Evolutionary conservation across 2,329 filamentous ascomycete species (phyloP), one percentile per base, ranked within the genome.

Genomic region (Lachnellula subtilissima): DNA sequence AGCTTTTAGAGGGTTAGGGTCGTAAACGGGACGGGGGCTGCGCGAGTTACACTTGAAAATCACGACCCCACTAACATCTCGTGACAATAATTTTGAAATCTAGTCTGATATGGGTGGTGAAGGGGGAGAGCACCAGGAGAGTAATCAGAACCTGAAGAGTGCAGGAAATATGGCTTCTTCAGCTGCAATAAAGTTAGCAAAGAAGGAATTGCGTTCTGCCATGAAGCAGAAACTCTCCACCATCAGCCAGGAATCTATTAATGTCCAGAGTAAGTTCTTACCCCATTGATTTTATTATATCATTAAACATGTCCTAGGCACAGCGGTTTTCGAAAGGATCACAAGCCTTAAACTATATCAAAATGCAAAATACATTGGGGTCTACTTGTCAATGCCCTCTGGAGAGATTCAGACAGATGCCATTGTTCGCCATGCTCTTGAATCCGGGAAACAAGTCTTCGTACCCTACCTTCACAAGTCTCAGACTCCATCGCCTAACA

Each of bases 331-430:
- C 62, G 79, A 83, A 53, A 76, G 80, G 6, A 74, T 97, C 39
- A 76, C 86, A 46, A 76, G 79, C 11, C 82, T 92, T 65, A 79
- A 82, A 50, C 87, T 91, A 53, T 99, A 96, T 70, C 76, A 83
- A 61, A 78, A 86, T 53, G 92, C 94, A 43, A 80, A 78, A 58
- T 81, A 84, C 52, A 83, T 99, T 67, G 91, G 89, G 64, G 80
- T 99, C 55, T 99, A 96, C 70, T 78, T 99, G 15, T 94, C 93
- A 11, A 99, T 99, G 94, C 91, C 92, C 0, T 76, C 78, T 9
- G 88, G 86, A 23, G 94, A 99, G 74, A 82, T 96, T 25, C 89
- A 91, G 64, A 99, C 94, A 1, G 84, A 86, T 51, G 76, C 79
- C 49, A 90, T 97, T 53, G 90, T 97, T 8, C 82, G 83, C 28